Percentiles rank a stretch among this genome's conserved stretches.
phyloP scores from a whole-genome alignment of 345 rosid species.

The Populus davidiana region DNA sequence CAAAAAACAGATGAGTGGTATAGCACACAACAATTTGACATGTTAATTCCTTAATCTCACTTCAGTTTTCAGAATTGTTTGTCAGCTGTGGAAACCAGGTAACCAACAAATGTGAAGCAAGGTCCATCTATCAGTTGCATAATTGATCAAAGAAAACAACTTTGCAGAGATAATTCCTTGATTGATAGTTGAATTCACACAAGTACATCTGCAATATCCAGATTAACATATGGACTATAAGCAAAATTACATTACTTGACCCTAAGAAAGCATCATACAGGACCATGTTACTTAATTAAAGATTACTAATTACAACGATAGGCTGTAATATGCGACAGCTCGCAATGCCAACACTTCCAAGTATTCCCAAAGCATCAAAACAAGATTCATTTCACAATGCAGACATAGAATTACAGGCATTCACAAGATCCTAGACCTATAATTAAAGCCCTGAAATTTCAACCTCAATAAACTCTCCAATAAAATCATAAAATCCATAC shows the following conservation, averaged over 20 bases:
- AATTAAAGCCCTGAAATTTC: background rate
- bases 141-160: background rate
- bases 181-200: background rate
- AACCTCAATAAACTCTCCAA: background rate
- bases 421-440: background rate
- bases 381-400: background rate
- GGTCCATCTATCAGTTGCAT: background rate
- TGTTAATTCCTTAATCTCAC: too few species aligned
- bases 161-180: background rate
- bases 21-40: background rate
- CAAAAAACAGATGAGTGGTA: background rate
- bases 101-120: background rate
- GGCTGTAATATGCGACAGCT: too few species aligned
- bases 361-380: constrained; percentile 1
- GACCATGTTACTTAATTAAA: too few species aligned
- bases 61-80: background rate
- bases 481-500: background rate
- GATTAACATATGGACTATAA: background rate
- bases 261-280: background rate
- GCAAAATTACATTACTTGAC: background rate
- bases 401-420: background rate
- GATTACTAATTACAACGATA: too few species aligned
- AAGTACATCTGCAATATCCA: background rate
- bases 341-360: background rate
- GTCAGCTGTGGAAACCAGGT: background rate